A percentile compares a stretch with the other conserved stretches of the same genome.
These are phyloP conservation scores for Mucor irregularis DNA, from an alignment of 371 early-diverging fungal genomes.

Conservation along the genomic window DNA sequence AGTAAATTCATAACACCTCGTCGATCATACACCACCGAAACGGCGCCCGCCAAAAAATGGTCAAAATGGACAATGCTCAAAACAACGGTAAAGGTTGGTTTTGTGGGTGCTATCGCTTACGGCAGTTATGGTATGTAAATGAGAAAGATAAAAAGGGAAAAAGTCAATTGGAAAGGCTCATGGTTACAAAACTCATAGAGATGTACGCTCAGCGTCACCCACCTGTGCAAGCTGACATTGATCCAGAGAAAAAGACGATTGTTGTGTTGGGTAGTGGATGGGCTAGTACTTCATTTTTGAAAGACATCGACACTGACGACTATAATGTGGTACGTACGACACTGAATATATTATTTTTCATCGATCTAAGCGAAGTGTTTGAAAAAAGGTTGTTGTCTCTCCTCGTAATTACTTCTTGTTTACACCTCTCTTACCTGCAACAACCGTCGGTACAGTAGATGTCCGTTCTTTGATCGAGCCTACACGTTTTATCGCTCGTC, in stretches of 20 bases:
- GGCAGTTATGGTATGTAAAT: slow-evolving; percentile 36
- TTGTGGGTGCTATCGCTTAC: slow-evolving; percentile 37
- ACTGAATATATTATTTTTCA: background rate
- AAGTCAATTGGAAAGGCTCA: background rate
- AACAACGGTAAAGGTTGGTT: slow-evolving; percentile 31
- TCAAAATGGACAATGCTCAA: slow-evolving; percentile 24
- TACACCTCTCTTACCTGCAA: slow-evolving; percentile 87
- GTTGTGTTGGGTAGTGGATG: slow-evolving; percentile 85
- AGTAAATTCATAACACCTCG: background rate
- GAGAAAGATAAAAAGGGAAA: too few relatives aligned
- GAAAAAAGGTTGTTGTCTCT: slow-evolving; percentile 65
- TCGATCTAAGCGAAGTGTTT: background rate
- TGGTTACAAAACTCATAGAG: slow-evolving; percentile 17
- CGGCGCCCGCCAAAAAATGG: slow-evolving; percentile 1
- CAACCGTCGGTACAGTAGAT: slow-evolving; percentile 87
- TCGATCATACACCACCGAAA: background rate
- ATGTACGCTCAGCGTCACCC: slow-evolving; percentile 65
- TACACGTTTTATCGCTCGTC: slow-evolving; percentile 82
- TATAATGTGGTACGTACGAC: slow-evolving; percentile 70
- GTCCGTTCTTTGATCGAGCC: slow-evolving; percentile 84
- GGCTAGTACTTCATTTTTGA: slow-evolving; percentile 81
- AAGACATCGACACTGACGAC: slow-evolving; percentile 69
- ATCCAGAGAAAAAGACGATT: slow-evolving; percentile 76
- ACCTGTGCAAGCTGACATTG: slow-evolving; percentile 63
- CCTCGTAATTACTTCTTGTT: slow-evolving; percentile 94